A percentile compares a stretch with the other conserved stretches of the same genome.
Conservation (phyloP, 2,329 filamentous ascomycete genomes). For the Pestalotiopsis sp. region DNA sequence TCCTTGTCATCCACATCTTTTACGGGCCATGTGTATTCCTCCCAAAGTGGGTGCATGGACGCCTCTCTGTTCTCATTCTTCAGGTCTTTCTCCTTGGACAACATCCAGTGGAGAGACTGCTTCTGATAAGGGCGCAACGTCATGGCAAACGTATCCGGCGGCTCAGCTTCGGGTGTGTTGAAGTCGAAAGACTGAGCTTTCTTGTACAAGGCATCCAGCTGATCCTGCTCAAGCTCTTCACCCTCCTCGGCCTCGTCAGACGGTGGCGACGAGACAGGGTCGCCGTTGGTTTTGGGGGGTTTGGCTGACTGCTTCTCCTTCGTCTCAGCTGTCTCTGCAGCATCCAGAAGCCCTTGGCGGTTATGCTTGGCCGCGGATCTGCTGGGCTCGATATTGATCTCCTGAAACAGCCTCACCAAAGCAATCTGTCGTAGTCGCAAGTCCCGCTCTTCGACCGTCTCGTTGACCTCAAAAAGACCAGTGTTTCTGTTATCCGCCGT, state of each 20-base stretch:
- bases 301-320: constrained; percentile 60
- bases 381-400: constrained; percentile 81
- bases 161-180: constrained; percentile 83
- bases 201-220: constrained; percentile 89
- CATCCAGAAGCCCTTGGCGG: constrained; percentile 80
- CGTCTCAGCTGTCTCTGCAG: constrained; percentile 86
- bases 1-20: constrained; percentile 86
- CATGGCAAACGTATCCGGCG: constrained; percentile 80
- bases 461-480: constrained; percentile 80
- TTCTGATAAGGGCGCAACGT: constrained; percentile 90
- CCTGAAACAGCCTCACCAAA: constrained; percentile 85
- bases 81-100: constrained; percentile 85
- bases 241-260: constrained; percentile 79
- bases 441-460: constrained; percentile 82
- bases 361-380: constrained; percentile 75
- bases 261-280: constrained; percentile 51
- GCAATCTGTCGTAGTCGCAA: constrained; percentile 84
- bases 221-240: constrained; percentile 90
- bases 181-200: constrained; percentile 99
- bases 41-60: constrained; percentile 97
- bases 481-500: constrained; percentile 71
- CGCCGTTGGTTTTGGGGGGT: constrained; percentile 21
- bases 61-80: constrained; percentile 66
- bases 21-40: constrained; percentile 87
- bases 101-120: constrained; percentile 95